Evolutionary conservation across 352 stramenopile species (phyloP).

Genomic region (Globisporangium solare): DNA sequence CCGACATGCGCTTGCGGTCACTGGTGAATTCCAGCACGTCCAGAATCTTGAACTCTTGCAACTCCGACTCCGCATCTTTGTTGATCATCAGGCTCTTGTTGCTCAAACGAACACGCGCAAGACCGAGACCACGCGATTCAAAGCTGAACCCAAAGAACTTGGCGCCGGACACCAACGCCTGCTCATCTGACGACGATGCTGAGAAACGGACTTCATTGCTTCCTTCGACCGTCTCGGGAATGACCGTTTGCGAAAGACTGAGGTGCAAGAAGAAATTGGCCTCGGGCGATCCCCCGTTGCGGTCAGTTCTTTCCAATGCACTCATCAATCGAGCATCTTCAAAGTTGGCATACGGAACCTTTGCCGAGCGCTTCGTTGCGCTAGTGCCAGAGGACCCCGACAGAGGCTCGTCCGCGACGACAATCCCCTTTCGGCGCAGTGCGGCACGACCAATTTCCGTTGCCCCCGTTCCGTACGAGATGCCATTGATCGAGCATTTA

Average conservation of each 20-base stretch:
- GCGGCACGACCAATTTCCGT: constrained; percentile 77
- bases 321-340: constrained; percentile 49
- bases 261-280: constrained; percentile 85
- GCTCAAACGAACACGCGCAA: constrained; percentile 54
- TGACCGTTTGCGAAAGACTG: constrained; percentile 78
- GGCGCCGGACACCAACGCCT: constrained; percentile 85
- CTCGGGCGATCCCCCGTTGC: constrained; percentile 26
- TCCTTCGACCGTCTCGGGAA: constrained; percentile 51
- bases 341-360: constrained; percentile 81
- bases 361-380: constrained; percentile 12
- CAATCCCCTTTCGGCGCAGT: constrained; percentile 55
- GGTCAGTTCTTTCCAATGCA: constrained; percentile 32
- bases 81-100: constrained; percentile 38
- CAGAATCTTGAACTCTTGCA: constrained; percentile 81
- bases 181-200: constrained; percentile 83
- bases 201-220: constrained; percentile 57
- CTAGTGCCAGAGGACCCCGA: background rate
- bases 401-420: constrained; percentile 35
- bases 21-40: constrained; percentile 97
- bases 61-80: constrained; percentile 27
- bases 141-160: constrained; percentile 80
- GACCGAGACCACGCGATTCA: constrained; percentile 52
- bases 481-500: constrained; percentile 90
- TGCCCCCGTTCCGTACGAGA: constrained; percentile 88
- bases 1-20: constrained; percentile 76